Conservation (phyloP, 306 rosid genomes). For the Vigna reflexopilosa region DNA sequence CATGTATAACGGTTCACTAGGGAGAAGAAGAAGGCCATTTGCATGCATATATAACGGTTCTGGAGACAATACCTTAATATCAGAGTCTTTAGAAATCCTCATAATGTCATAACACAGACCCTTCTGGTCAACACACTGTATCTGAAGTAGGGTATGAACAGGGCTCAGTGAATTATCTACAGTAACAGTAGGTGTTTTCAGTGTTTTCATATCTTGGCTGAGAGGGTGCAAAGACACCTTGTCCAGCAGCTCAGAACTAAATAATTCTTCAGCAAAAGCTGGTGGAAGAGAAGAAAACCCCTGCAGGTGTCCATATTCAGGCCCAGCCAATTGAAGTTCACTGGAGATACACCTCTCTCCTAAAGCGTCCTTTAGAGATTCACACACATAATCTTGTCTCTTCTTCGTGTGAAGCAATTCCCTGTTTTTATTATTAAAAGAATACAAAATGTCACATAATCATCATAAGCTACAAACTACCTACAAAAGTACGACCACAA, state of each 20-base stretch:
- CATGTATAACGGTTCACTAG: neutral
- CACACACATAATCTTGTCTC: constrained; percentile 69
- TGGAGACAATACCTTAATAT: constrained; percentile 66
- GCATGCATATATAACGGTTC: constrained; percentile 8
- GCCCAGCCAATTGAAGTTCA: constrained; percentile 91
- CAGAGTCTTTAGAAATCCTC: constrained; percentile 86
- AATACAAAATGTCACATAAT: constrained; percentile 25
- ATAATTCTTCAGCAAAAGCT: constrained; percentile 70
- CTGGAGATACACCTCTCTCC: constrained; percentile 74
- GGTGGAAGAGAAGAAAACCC: constrained; percentile 79
- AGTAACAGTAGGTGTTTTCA: constrained; percentile 58
- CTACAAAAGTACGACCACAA: neutral
- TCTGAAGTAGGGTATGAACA: constrained; percentile 82
- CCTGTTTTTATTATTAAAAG: constrained; percentile 53
- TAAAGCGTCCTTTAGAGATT: constrained; percentile 66
- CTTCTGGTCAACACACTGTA: constrained; percentile 77
- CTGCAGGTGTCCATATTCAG: constrained; percentile 75
- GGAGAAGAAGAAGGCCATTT: constrained; percentile 34
- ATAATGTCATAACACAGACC: constrained; percentile 80
- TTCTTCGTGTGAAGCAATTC: constrained; percentile 68
- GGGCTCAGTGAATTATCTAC: constrained; percentile 82
- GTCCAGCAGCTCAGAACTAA: constrained; percentile 62
- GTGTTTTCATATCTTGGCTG: constrained; percentile 50
- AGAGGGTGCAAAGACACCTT: constrained; percentile 55
- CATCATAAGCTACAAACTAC: constrained; percentile 5